Evolutionary conservation across 2,329 filamentous ascomycete genomes (phyloP).

Genomic region (Phyllosticta ampelicida): DNA sequence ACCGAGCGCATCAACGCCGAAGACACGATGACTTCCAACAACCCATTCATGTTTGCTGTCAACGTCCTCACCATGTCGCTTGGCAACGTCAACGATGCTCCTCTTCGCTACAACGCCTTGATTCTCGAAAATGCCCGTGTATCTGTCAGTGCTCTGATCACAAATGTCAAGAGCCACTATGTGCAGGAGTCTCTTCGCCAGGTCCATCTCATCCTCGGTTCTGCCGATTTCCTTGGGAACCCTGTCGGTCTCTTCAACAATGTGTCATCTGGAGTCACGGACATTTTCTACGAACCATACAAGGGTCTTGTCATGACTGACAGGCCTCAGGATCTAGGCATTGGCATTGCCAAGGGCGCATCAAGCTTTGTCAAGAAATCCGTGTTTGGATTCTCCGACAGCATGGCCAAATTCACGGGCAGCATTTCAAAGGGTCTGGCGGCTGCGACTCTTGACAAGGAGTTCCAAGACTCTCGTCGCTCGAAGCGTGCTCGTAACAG

Average conservation of each 20-base stretch:
- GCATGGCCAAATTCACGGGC: slow-evolving; percentile 94
- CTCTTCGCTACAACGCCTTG: slow-evolving; percentile 82
- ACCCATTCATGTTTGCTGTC: slow-evolving; percentile 96
- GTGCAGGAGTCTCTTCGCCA: slow-evolving; percentile 93
- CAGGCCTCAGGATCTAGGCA: slow-evolving; percentile 83
- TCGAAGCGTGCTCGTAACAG: slow-evolving; percentile 89
- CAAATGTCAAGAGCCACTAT: slow-evolving; percentile 88
- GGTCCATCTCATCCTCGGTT: slow-evolving; percentile 93
- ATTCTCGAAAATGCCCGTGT: slow-evolving; percentile 93
- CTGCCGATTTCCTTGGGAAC: slow-evolving; percentile 94
- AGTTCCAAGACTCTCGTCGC: slow-evolving; percentile 91
- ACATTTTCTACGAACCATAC: slow-evolving; percentile 99
- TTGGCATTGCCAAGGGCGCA: slow-evolving; percentile 92
- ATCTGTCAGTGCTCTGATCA: slow-evolving; percentile 69
- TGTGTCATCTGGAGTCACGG: slow-evolving; percentile 89
- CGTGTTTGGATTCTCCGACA: slow-evolving; percentile 94
- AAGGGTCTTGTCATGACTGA: slow-evolving; percentile 96
- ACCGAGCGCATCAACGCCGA: slow-evolving; percentile 95
- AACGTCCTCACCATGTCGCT: slow-evolving; percentile 99
- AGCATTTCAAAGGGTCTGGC: slow-evolving; percentile 94
- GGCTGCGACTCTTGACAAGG: slow-evolving; percentile 91
- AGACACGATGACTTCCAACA: slow-evolving; percentile 76
- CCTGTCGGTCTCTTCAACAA: slow-evolving; percentile 97
- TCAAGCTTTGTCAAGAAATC: slow-evolving; percentile 98
- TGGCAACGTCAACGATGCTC: slow-evolving; percentile 96